Conservation (phyloP, 139 green algal species). For the Coelastrella sp. region DNA sequence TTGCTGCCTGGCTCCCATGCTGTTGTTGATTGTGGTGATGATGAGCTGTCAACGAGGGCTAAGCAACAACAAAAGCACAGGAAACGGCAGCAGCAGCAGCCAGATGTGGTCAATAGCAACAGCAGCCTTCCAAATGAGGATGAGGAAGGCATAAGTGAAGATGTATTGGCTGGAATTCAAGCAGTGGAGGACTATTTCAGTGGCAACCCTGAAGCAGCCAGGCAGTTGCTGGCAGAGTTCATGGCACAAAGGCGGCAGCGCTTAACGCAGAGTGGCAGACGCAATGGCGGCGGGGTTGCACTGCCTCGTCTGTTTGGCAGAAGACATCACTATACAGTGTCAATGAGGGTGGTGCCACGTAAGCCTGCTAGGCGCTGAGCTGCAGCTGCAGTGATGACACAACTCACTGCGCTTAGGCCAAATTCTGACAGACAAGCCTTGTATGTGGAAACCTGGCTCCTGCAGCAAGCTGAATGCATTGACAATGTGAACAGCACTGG, state of each 20-base stretch:
- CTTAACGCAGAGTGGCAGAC: background rate
- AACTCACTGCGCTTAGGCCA: background rate
- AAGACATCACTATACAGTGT: conserved; percentile 22
- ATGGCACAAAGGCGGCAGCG: background rate
- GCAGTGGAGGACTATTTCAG: conserved; percentile 31
- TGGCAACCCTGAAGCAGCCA: conserved; percentile 1
- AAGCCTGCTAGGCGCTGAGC: background rate
- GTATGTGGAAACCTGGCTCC: too few species aligned
- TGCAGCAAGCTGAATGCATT: too few species aligned
- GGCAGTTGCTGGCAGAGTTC: background rate
- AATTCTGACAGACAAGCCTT: background rate
- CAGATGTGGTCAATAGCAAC: too few species aligned
- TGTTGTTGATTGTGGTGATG: too few species aligned
- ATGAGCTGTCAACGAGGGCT: background rate
- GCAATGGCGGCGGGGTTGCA: background rate
- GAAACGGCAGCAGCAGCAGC: background rate
- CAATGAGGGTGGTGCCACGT: background rate
- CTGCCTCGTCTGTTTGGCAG: conserved; percentile 11
- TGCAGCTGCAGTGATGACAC: background rate
- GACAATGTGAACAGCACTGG: too few species aligned
- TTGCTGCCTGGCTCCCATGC: too few species aligned
- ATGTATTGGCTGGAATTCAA: background rate
- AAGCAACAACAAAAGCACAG: background rate
- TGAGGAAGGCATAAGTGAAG: background rate
- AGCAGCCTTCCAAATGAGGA: background rate